phyloP scores from a whole-genome alignment of 164 flowering plant genomes.

The Magnolia kwangsiensis region DNA sequence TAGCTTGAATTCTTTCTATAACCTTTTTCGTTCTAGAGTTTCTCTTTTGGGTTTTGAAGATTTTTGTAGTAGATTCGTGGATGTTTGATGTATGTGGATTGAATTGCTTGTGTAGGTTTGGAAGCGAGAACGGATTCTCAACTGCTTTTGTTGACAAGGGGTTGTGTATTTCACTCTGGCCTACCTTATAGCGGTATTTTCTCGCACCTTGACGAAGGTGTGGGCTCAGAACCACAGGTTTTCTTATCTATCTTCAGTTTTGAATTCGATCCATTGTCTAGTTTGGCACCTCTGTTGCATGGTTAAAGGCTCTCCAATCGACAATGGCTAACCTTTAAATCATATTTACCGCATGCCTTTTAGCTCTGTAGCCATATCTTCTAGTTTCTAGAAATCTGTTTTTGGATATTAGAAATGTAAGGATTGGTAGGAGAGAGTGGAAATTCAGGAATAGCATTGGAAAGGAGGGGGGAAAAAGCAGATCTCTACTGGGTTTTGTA shows the following conservation, averaged over 20 bases:
- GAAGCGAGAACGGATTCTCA: no score
- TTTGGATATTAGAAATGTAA: conserved; percentile 12
- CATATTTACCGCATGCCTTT: no score
- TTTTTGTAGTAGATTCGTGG: no score
- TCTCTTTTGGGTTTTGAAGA: no score
- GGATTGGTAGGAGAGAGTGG: not conserved
- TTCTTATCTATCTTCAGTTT: not conserved
- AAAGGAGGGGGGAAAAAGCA: not conserved
- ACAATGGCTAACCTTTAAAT: conserved; percentile 62
- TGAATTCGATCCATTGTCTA: not conserved
- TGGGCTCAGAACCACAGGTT: conserved; percentile 8
- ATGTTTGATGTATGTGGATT: no score
- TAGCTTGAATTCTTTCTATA: no score
- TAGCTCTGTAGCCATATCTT: no score
- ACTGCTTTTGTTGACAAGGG: conserved; percentile 1
- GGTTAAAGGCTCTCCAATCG: conserved; percentile 46
- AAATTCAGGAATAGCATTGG: not conserved
- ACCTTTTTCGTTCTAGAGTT: no score
- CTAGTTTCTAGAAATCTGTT: no score
- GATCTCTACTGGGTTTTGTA: not conserved
- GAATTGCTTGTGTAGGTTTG: no score
- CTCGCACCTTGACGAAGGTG: conserved; percentile 31
- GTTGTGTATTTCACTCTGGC: conserved; percentile 63
- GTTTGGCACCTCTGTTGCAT: conserved; percentile 40
- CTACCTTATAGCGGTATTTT: conserved; percentile 29